Base-by-base conservation (phyloP, 2,329 filamentous ascomycete species). In the Pestalotiopsis sp. region DNA sequence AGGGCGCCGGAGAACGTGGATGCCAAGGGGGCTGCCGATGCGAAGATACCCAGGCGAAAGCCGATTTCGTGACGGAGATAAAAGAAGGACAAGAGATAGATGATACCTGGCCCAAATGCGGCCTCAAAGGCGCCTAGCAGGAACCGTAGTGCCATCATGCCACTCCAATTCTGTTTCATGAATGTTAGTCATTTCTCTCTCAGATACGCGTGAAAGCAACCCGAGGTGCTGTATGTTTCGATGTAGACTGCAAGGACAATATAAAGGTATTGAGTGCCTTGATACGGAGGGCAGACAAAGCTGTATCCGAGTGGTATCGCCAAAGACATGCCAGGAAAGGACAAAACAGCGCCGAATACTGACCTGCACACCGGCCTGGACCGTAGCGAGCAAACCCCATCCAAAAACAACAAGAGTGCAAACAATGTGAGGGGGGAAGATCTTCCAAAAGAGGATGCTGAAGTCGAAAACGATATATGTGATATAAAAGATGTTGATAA, bases 321-420 rank as follows among this genome's bases (percentile, higher is more conserved):
- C 30, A 30, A 30, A 30, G 30, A 30, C 7, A 7, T 30, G 30
- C 30, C 30, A 30, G 30, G 30, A 35, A 35, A 35, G 30, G 30
- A 35, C 30, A 35, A 35, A 9, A 35, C 7, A 35, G 30, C 30
- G 30, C 30, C 30, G 30, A 35, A 35, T 35, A 35, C 30, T 35
- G 30, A 35, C 30, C 30, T 35, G 71, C 4, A 77, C 75, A 6
- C 81, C 82, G 0, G 82, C 84, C 1, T 83, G 76, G 2, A 82
- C 83, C 68, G 85, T 82, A 1, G 83, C 84, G 10, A 81, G 74
- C 7, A 94, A 4, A 79, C 79, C 5, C 83, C 83, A 86, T 9
- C 80, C 78, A 39, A 85, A 74, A 79, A 86, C 84, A 7, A 86
- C 75, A 66, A 85, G 82, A 0, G 81, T 80, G 65, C 86, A 81